These are phyloP conservation scores for Metschnikowia corniflorae DNA, from an alignment of 805 yeast genomes.

Conservation along the genomic window DNA sequence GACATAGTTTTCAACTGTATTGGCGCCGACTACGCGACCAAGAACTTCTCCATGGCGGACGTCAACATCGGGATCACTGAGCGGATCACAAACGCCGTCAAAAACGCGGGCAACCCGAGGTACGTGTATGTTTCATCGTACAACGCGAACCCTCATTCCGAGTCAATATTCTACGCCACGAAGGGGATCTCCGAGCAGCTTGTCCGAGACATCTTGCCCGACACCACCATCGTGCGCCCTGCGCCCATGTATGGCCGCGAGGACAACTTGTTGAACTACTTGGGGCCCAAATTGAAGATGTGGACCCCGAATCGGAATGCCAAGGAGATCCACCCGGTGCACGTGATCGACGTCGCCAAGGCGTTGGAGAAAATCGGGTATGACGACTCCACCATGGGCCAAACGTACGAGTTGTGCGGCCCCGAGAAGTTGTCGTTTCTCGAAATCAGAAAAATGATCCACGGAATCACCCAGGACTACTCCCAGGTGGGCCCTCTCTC, in stretches of 20 bases:
- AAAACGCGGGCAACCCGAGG: conserved; percentile 68
- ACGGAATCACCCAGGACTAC: conserved; percentile 53
- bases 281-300: conserved; percentile 53
- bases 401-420: conserved; percentile 71
- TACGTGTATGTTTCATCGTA: conserved; percentile 76
- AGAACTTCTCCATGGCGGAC: conserved; percentile 79
- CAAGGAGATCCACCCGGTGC: conserved; percentile 67
- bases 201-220: conserved; percentile 65
- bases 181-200: conserved; percentile 76
- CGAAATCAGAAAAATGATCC: conserved; percentile 69
- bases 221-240: conserved; percentile 82
- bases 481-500: conserved; percentile 44
- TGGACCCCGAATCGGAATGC: conserved; percentile 64
- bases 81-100: conserved; percentile 70
- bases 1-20: conserved; percentile 80
- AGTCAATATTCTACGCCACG: conserved; percentile 70
- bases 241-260: conserved; percentile 75
- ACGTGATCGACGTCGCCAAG: conserved; percentile 70
- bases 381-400: conserved; percentile 77
- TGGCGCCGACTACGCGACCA: conserved; percentile 73
- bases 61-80: conserved; percentile 76
- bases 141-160: conserved; percentile 66
- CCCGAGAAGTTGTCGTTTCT: conserved; percentile 57
- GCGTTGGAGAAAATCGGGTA: conserved; percentile 76
- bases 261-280: conserved; percentile 62